Conservation (phyloP, 495 filamentous ascomycete genomes). For the Talaromyces wortmannii region DNA sequence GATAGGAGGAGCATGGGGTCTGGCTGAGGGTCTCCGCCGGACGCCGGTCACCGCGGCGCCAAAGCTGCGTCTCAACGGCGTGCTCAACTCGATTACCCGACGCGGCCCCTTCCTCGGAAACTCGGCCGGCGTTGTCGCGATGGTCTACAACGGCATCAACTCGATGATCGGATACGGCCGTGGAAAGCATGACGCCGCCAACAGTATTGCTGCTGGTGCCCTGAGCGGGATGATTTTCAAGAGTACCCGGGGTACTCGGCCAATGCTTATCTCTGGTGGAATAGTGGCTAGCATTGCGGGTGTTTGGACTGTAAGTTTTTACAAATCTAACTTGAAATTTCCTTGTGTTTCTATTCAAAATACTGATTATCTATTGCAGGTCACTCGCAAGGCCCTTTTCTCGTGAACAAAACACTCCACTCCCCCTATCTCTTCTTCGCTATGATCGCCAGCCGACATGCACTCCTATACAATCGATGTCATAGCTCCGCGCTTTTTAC, state of each 20-base stretch:
- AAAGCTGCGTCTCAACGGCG: constrained; percentile 84
- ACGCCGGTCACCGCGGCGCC: constrained; percentile 68
- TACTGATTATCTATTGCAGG: constrained; percentile 35
- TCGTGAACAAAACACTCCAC: constrained; percentile 15
- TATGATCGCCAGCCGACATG: neutral
- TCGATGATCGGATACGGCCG: constrained; percentile 78
- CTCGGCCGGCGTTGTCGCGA: constrained; percentile 86
- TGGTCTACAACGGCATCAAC: constrained; percentile 93
- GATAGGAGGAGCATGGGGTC: constrained; percentile 85
- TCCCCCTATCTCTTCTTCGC: neutral
- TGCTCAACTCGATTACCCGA: constrained; percentile 86
- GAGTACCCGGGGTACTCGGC: constrained; percentile 80
- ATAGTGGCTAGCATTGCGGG: constrained; percentile 82
- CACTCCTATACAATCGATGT: neutral
- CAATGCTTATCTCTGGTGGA: constrained; percentile 87
- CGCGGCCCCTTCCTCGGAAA: constrained; percentile 96
- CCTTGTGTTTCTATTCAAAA: constrained; percentile 4
- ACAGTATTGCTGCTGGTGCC: constrained; percentile 76
- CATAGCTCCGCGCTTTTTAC: neutral
- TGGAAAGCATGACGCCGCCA: constrained; percentile 86
- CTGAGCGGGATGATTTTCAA: constrained; percentile 93
- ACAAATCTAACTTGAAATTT: neutral
- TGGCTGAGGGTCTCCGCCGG: constrained; percentile 78
- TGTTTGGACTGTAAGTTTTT: constrained; percentile 74
- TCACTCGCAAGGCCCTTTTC: constrained; percentile 51